Evolutionary conservation across 2,329 filamentous ascomycete genomes (phyloP).

Genomic region (Trichoderma sp.): DNA sequence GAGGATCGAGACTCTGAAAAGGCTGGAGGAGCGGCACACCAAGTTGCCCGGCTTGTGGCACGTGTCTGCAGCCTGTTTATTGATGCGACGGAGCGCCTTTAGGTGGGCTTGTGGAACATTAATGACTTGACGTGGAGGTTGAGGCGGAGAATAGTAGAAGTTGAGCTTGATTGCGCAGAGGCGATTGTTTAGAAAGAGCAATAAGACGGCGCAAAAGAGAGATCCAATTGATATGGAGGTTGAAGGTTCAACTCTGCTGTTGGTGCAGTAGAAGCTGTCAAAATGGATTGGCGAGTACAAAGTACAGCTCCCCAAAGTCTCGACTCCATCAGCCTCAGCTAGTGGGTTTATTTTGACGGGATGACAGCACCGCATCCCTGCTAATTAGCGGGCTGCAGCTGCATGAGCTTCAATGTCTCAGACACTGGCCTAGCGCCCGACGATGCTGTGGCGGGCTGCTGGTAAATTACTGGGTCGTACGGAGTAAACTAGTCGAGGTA

Average conservation of each 20-base stretch:
- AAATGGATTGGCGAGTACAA: no score
- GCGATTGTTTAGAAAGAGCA: not conserved
- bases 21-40: conserved; percentile 3
- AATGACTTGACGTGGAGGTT: not conserved
- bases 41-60: not conserved
- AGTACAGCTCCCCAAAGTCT: not conserved
- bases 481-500: not conserved
- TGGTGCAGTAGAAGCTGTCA: not conserved
- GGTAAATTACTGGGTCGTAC: not conserved
- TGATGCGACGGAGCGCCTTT: not conserved
- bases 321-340: not conserved
- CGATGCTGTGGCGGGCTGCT: not conserved
- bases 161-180: not conserved
- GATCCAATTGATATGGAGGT: not conserved
- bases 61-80: conserved; percentile 3
- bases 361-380: not conserved
- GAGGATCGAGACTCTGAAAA: not conserved
- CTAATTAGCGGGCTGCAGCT: not conserved
- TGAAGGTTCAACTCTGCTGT: not conserved
- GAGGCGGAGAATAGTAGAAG: not conserved
- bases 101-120: conserved; percentile 1
- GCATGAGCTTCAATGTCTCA: not conserved
- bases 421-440: not conserved
- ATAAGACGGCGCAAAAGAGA: not conserved
- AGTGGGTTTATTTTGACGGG: not conserved